Evolutionary conservation across 768 basidiomycete species (phyloP), one percentile per base, ranked within the genome.

Genomic region (Daedalea quercina): DNA sequence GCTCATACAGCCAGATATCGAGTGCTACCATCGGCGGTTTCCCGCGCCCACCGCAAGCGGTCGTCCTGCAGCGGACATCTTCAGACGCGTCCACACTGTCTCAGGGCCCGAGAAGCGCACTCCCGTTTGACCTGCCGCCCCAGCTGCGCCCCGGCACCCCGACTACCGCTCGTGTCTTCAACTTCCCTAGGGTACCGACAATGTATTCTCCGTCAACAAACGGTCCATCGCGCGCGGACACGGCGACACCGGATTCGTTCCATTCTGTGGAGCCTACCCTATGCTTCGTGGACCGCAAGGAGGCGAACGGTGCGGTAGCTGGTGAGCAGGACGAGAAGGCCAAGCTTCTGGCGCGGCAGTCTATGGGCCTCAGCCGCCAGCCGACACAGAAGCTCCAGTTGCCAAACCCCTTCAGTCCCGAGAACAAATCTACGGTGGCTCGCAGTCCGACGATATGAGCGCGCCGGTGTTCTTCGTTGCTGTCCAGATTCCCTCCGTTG

Each of bases 251-350:
- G 22, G 25, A 59, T 12, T 64, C 63, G 15, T 44, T 61, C 46
- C 60, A 59, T 47, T 60, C 64, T 44, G 33, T 65, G 37, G 52
- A 58, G 23, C 60, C 63, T 4, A 62, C 60, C 55, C 50, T 63
- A 31, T 57, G 60, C 50, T 54, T 63, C 50, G 40, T 40, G 48
- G 48, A 49, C 17, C 19, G 4, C 23, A 47, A 47, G n/a, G 22
- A 17, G n/a, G 19, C 6, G 9, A 24, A 42, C 47, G 24, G 53
- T 22, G 12, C 51, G 4, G 17, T 6, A 45, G 43, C 37, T 19
- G 19, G 15, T 19, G 13, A 40, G 6, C 19, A 40, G 15, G 37
- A 19, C 37, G 37, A 19, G 19, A 40, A 40, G 17, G 13, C 7
- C 37, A 40, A 40, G 19, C 17, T 17, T 3, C 37, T 40, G 15